Evolutionary conservation across 495 filamentous ascomycete genomes (phyloP).

Genomic region (Corynascus novoguineensis): DNA sequence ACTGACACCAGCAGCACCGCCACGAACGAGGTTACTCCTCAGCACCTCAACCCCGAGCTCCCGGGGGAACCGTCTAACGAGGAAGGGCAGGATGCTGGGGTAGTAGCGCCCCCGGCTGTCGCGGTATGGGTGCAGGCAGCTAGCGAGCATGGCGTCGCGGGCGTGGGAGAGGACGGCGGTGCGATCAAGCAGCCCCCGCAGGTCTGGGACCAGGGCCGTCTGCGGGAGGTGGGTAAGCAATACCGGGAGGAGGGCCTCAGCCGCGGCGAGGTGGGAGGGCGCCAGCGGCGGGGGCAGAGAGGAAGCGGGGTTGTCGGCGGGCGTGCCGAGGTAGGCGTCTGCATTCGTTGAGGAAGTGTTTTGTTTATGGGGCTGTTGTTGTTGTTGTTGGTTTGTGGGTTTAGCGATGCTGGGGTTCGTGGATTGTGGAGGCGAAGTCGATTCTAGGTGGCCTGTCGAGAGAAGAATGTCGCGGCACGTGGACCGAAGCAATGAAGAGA

Average conservation of each 20-base stretch:
- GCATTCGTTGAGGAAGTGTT: conserved; percentile 11
- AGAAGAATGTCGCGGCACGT: conserved; percentile 62
- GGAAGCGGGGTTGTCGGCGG: conserved; percentile 42
- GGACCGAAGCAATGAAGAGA: conserved; percentile 51
- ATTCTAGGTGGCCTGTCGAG: conserved; percentile 31
- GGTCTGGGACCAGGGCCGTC: conserved; percentile 52
- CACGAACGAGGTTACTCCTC: conserved; percentile 43
- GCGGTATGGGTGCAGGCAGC: conserved; percentile 67
- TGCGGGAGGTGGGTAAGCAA: conserved; percentile 57
- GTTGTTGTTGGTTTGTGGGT: conserved; percentile 4
- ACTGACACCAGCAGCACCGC: too few relatives aligned
- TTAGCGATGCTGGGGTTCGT: not conserved
- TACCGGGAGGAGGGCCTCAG: conserved; percentile 54
- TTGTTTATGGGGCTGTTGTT: not conserved
- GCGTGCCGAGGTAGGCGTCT: conserved; percentile 26
- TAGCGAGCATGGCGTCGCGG: conserved; percentile 67
- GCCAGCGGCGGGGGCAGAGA: conserved; percentile 30
- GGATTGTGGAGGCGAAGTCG: conserved; percentile 7
- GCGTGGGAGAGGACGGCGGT: conserved; percentile 64
- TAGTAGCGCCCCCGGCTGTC: conserved; percentile 52
- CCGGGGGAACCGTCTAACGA: conserved; percentile 54
- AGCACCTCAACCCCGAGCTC: conserved; percentile 65
- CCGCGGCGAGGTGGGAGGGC: conserved; percentile 38
- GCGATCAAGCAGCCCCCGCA: conserved; percentile 68
- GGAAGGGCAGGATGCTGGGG: conserved; percentile 70